Conservation (phyloP, 2,329 filamentous ascomycete genomes). For the Botryotinia globosa region DNA sequence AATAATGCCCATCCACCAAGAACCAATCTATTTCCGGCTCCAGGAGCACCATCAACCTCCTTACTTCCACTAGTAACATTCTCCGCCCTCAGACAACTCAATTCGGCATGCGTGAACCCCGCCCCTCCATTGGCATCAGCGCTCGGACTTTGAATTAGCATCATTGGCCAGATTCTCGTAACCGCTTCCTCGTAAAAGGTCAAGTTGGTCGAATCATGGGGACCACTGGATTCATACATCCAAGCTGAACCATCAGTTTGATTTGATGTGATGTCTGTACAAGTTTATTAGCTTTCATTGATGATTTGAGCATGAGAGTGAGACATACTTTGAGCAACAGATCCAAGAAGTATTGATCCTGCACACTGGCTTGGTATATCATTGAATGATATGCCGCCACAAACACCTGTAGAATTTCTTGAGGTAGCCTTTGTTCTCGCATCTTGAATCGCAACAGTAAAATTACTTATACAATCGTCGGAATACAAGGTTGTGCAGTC, state of each 20-base stretch:
- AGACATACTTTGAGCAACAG: neutral
- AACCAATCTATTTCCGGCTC: neutral
- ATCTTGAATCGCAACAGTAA: neutral
- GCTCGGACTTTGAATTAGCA: constrained; percentile 5
- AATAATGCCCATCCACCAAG: neutral
- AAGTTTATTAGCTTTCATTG: neutral
- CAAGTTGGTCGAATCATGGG: neutral
- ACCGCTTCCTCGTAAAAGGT: constrained; percentile 5
- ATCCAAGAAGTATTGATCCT: neutral
- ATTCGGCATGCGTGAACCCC: neutral
- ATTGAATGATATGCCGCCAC: neutral
- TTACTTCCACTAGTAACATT: neutral
- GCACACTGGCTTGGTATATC: neutral
- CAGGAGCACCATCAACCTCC: neutral
- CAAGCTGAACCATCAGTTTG: constrained; percentile 1
- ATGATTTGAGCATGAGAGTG: neutral
- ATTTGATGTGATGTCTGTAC: neutral
- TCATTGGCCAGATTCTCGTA: constrained; percentile 6
- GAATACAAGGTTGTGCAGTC: neutral
- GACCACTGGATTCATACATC: neutral
- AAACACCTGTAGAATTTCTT: neutral
- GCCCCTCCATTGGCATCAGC: neutral
- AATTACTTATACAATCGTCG: neutral
- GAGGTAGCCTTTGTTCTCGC: neutral
- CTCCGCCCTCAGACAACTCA: constrained; percentile 1